Conservation (phyloP, 2,329 filamentous ascomycete species). For the Didymosphaeria variabile region DNA sequence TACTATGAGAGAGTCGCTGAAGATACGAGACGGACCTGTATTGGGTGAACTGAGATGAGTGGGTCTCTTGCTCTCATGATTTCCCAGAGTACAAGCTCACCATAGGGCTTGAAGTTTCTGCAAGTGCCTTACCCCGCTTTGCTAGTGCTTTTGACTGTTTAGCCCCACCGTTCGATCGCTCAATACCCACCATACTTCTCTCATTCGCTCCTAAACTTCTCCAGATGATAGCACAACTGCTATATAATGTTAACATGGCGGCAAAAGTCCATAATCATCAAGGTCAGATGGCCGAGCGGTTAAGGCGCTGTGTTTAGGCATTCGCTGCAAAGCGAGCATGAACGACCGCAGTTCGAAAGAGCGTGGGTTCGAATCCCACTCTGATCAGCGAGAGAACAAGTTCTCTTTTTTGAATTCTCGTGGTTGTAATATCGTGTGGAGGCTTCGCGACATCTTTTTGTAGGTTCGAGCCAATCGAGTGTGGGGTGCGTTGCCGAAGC, state of each 20-base stretch:
- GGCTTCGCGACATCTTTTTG: too few species aligned
- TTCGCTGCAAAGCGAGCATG: slow-evolving; percentile 10
- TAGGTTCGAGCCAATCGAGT: too few species aligned
- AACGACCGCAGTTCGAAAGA: slow-evolving; percentile 33
- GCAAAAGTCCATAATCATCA: too few species aligned
- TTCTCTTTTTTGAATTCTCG: slow-evolving; percentile 16
- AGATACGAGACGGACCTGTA: too few species aligned
- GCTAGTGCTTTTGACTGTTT: not conserved
- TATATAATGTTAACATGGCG: too few species aligned
- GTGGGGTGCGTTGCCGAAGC: too few species aligned
- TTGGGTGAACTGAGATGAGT: too few species aligned
- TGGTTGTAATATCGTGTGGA: not conserved
- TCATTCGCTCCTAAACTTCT: too few species aligned
- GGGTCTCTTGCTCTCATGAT: too few species aligned
- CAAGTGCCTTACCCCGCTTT: not conserved
- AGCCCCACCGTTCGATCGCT: not conserved
- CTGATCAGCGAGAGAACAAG: slow-evolving; percentile 16
- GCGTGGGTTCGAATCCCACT: slow-evolving; percentile 42
- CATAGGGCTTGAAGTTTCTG: not conserved
- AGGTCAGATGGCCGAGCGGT: slow-evolving; percentile 32
- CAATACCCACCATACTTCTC: not conserved
- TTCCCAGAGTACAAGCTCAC: too few species aligned
- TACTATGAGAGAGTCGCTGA: too few species aligned
- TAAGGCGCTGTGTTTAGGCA: slow-evolving; percentile 46
- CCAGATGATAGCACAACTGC: too few species aligned